Conservation (phyloP, 176 grass and related monocot species). For the Triticum turgidum region DNA sequence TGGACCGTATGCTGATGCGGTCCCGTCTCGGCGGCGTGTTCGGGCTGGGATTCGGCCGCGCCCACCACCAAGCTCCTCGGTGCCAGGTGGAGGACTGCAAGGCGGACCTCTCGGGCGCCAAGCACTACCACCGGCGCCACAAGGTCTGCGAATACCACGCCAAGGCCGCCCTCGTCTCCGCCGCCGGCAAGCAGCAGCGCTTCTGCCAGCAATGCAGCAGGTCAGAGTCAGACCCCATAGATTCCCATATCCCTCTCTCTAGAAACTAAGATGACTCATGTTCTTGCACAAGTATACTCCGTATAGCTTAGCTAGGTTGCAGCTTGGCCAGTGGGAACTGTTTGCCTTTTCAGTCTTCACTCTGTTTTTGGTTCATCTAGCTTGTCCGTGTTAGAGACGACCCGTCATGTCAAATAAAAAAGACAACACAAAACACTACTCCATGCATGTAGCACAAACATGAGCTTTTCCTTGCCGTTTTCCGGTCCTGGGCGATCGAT, state of each 20-base stretch:
- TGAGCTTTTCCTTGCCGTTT: neutral
- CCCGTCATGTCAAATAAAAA: neutral
- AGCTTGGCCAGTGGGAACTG: neutral
- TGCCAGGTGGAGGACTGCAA: constrained; percentile 93
- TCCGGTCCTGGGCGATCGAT: constrained; percentile 15
- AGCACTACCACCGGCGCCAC: constrained; percentile 97
- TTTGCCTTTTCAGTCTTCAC: neutral
- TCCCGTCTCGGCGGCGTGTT: constrained; percentile 46
- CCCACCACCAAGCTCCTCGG: constrained; percentile 58
- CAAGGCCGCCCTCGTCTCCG: constrained; percentile 77
- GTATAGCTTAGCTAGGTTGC: neutral
- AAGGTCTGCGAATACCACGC: constrained; percentile 98
- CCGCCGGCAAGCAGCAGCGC: constrained; percentile 72
- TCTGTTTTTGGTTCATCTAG: constrained; percentile 10
- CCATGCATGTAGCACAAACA: constrained; percentile 1
- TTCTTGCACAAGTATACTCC: too few relatives aligned
- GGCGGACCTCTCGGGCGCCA: constrained; percentile 79
- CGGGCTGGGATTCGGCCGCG: constrained; percentile 56
- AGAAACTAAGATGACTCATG: too few relatives aligned
- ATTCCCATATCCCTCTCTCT: too few relatives aligned
- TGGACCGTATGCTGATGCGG: constrained; percentile 56
- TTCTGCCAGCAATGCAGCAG: constrained; percentile 99
- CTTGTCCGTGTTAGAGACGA: constrained; percentile 29
- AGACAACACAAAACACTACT: neutral
- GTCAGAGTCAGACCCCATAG: constrained; percentile 3